phyloP scores from a whole-genome alignment of 805 yeast species.

The Ogataea kodamae region DNA sequence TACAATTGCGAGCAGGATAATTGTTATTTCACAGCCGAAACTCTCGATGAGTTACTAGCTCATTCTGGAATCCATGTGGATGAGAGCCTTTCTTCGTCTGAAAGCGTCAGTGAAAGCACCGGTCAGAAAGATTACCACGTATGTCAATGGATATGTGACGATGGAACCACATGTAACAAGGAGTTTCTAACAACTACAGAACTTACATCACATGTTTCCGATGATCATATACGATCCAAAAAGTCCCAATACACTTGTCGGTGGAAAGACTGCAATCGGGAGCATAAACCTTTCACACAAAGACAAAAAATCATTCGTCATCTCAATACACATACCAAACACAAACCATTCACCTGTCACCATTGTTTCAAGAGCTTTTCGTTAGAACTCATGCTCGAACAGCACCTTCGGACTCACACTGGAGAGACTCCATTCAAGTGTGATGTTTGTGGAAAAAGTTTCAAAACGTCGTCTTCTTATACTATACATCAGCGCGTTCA shows the following conservation, averaged over 20 bases:
- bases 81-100: slow-evolving; percentile 1
- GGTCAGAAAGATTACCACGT: slow-evolving; percentile 14
- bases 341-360: slow-evolving; percentile 72
- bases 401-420: slow-evolving; percentile 80
- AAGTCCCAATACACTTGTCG: slow-evolving; percentile 63
- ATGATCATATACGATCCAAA: slow-evolving; percentile 71
- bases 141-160: slow-evolving; percentile 39
- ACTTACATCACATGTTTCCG: slow-evolving; percentile 67
- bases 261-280: slow-evolving; percentile 78
- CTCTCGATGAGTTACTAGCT: slow-evolving; percentile 49
- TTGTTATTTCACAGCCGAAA: slow-evolving; percentile 57
- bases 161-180: slow-evolving; percentile 42
- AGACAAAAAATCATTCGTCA: slow-evolving; percentile 85
- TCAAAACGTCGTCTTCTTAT: slow-evolving; percentile 79
- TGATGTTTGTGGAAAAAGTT: slow-evolving; percentile 65
- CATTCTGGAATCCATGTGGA: slow-evolving; percentile 41
- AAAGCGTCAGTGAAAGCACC: neutral
- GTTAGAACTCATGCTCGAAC: slow-evolving; percentile 70
- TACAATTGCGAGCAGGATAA: slow-evolving; percentile 72
- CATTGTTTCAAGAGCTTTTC: slow-evolving; percentile 71
- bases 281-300: slow-evolving; percentile 63
- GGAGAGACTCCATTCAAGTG: slow-evolving; percentile 89
- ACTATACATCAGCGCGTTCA: slow-evolving; percentile 83
- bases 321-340: slow-evolving; percentile 81
- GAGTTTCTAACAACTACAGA: slow-evolving; percentile 52